These are phyloP conservation scores for Plantago ovata DNA, from an alignment of 257 asterid species.

Conservation along the genomic window DNA sequence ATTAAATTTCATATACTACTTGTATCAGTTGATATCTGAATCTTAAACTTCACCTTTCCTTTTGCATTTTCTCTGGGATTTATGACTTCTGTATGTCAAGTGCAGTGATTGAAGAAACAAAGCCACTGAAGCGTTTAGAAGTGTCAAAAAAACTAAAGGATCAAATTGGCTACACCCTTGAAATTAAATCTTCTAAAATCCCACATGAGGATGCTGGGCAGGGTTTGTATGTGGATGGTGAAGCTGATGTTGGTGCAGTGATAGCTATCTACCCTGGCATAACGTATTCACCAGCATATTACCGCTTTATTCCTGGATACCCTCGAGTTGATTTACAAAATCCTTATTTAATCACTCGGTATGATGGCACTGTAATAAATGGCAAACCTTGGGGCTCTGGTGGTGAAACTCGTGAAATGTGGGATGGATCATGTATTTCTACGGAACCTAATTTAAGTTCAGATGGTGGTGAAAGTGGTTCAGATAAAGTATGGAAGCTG, in stretches of 20 bases:
- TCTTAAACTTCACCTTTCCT: background rate
- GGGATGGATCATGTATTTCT: conserved; percentile 43
- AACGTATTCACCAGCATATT: conserved; percentile 74
- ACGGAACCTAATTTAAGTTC: conserved; percentile 22
- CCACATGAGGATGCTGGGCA: conserved; percentile 82
- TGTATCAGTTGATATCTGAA: background rate
- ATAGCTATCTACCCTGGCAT: conserved; percentile 91
- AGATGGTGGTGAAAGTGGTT: conserved; percentile 36
- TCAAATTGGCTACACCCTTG: conserved; percentile 69
- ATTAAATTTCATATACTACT: too few relatives aligned
- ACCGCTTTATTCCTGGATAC: conserved; percentile 79
- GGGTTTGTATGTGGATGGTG: conserved; percentile 78
- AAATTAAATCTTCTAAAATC: conserved; percentile 70
- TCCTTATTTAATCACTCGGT: conserved; percentile 80
- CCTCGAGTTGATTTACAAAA: conserved; percentile 77
- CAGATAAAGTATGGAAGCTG: conserved; percentile 73
- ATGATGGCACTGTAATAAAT: conserved; percentile 82
- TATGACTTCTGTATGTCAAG: conserved; percentile 29
- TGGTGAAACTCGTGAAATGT: conserved; percentile 63
- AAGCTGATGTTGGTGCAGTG: conserved; percentile 73
- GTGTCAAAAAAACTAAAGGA: conserved; percentile 64
- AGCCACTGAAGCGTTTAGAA: conserved; percentile 47
- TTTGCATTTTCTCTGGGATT: conserved; percentile 17
- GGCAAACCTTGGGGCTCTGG: conserved; percentile 97
- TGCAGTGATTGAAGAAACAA: conserved; percentile 45